Evolutionary conservation across 805 yeast genomes (phyloP).

Genomic region (Saccharomyces paradoxus): DNA sequence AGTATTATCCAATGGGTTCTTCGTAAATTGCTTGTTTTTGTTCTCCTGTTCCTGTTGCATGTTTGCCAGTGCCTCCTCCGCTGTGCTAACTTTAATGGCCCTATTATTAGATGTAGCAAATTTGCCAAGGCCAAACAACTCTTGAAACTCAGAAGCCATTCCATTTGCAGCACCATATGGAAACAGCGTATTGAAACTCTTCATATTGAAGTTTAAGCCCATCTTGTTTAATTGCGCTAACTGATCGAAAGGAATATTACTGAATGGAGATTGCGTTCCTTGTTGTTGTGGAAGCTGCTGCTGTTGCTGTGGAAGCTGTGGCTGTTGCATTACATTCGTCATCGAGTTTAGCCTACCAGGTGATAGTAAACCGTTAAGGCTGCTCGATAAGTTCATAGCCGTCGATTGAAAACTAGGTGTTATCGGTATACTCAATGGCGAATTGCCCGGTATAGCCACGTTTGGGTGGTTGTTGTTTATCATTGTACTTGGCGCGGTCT

Average conservation of each 20-base stretch:
- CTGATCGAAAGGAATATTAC: neutral
- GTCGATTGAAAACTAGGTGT: conserved; percentile 7
- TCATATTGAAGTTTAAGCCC: conserved; percentile 10
- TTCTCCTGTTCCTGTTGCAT: conserved; percentile 23
- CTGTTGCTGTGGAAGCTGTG: neutral
- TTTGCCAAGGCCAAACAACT: conserved; percentile 18
- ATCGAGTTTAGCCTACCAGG: conserved; percentile 7
- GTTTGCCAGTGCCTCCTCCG: conserved; percentile 27
- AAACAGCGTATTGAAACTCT: conserved; percentile 5
- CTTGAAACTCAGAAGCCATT: conserved; percentile 27
- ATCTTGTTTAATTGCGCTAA: conserved; percentile 12
- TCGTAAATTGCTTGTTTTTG: neutral
- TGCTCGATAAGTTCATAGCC: conserved; percentile 8
- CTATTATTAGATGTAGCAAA: conserved; percentile 11
- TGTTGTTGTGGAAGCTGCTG: conserved; percentile 4
- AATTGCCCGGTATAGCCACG: neutral
- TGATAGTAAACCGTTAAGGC: conserved; percentile 7
- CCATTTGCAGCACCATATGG: conserved; percentile 30
- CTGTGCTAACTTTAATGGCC: conserved; percentile 20
- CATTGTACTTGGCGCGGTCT: neutral
- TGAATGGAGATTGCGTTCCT: conserved; percentile 3
- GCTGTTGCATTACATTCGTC: neutral
- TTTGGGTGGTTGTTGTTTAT: neutral
- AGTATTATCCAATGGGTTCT: neutral
- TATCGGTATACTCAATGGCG: neutral